Base-by-base conservation (phyloP, 495 filamentous ascomycete genomes). In the Choiromyces venosus region DNA sequence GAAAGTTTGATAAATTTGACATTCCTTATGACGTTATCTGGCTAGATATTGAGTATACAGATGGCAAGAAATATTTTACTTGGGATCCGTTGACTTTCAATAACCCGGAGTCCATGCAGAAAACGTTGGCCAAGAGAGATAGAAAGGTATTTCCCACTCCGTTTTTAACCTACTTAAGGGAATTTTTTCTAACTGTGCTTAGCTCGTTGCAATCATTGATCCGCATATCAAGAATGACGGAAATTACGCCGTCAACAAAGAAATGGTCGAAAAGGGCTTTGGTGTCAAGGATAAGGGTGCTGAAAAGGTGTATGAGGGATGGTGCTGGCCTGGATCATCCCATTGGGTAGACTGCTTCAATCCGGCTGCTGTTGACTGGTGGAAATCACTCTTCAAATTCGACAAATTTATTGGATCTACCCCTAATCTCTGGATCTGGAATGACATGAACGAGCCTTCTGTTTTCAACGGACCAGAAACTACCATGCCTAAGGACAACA, bases 391-490 rank as follows among this genome's bases (percentile, higher is more conserved):
- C 10, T 97, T 96, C 86, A 90, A 91, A 75, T 97, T 93, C 79
- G 89, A 92, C 80, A 87, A 83, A 64, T 97, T 96, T 86, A 91
- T 91, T 81, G 93, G 92, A 66, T 90, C 92, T 5, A 86, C 89
- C 77, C 83, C 89, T 46, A 98, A 97, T 80, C 88, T 91, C 5
- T 97, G 92, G 84, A 90, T 98, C 81, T 99, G 95, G 95, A 99
- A 99, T 82, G 95, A 99, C 81, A 99, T 99, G 95, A 99, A 97
- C 79, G 95, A 99, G 84, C 95, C 95, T 0, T 97, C 95, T 0
- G 95, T 99, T 10, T 99, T 99, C 85, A 97, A 97, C 80, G 95
- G 95, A 0, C 95, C 95, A 0, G 95, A 99, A 82, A 96, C 92
- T 16, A 94, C 94, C 39, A 97, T 97, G 93, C 95, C 95, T 65